These are phyloP conservation scores for Hysterium pulicare DNA, from an alignment of 2,329 filamentous ascomycete species.

Conservation along the genomic window DNA sequence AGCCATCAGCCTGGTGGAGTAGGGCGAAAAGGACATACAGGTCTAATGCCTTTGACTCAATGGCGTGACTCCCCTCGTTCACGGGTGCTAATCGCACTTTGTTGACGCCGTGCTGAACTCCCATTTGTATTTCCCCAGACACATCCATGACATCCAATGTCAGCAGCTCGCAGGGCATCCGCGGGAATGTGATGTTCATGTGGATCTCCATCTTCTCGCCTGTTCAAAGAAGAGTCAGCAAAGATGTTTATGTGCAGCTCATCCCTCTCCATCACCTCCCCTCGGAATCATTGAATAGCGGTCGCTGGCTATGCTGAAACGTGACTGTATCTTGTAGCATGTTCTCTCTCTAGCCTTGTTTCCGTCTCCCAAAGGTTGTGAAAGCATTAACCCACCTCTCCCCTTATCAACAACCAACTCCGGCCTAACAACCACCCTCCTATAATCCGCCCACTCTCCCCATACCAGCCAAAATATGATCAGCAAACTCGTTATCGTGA, in stretches of 20 bases:
- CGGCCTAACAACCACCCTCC: constrained; percentile 78
- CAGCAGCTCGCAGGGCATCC: constrained; percentile 88
- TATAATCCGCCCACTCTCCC: constrained; percentile 96
- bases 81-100: constrained; percentile 78
- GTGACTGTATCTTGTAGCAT: background rate
- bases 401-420: constrained; percentile 96
- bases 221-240: constrained; percentile 31
- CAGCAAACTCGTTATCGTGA: constrained; percentile 86
- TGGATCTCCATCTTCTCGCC: constrained; percentile 99
- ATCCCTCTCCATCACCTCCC: background rate
- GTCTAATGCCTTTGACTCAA: constrained; percentile 37
- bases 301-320: too few species aligned
- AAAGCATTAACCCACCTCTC: constrained; percentile 60
- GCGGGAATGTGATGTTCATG: constrained; percentile 93
- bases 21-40: constrained; percentile 27
- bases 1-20: too few species aligned
- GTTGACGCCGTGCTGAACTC: constrained; percentile 85
- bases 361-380: background rate
- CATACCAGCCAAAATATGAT: constrained; percentile 84
- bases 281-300: too few species aligned
- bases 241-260: background rate
- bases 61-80: constrained; percentile 64
- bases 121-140: constrained; percentile 92
- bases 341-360: background rate
- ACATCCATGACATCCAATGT: constrained; percentile 99